Evolutionary conservation across 2,329 filamentous ascomycete genomes (phyloP).

Genomic region (Ambrosiella beaveri): DNA sequence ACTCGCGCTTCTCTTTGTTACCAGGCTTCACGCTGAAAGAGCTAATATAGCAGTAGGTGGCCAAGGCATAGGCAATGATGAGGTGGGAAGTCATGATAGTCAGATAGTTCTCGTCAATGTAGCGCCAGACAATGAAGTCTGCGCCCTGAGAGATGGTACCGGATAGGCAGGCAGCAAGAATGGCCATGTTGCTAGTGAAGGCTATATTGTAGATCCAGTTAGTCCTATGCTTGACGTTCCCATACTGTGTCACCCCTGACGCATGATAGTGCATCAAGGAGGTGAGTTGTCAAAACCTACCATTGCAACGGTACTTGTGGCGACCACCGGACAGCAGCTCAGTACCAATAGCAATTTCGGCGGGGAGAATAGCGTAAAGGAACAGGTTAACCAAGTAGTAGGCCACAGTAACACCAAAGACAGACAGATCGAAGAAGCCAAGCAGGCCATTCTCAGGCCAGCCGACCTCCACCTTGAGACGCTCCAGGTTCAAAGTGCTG

Average conservation of each 20-base stretch:
- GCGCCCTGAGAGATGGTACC: slow-evolving; percentile 64
- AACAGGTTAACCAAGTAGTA: slow-evolving; percentile 66
- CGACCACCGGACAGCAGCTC: slow-evolving; percentile 52
- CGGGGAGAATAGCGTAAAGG: slow-evolving; percentile 63
- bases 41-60: slow-evolving; percentile 62
- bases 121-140: slow-evolving; percentile 77
- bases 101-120: slow-evolving; percentile 78
- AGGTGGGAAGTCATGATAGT: slow-evolving; percentile 74
- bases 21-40: slow-evolving; percentile 70
- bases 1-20: slow-evolving; percentile 54
- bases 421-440: slow-evolving; percentile 53
- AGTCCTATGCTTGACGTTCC: not conserved
- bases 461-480: slow-evolving; percentile 62
- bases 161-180: slow-evolving; percentile 50
- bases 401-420: slow-evolving; percentile 50
- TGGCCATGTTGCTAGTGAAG: slow-evolving; percentile 57
- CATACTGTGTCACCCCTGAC: not conserved
- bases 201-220: slow-evolving; percentile 28
- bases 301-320: slow-evolving; percentile 69
- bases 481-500: slow-evolving; percentile 49
- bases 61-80: slow-evolving; percentile 53
- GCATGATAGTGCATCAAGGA: not conserved
- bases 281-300: slow-evolving; percentile 24
- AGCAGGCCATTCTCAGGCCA: slow-evolving; percentile 58
- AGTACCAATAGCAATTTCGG: slow-evolving; percentile 51